phyloP scores from a whole-genome alignment of 352 stramenopile species.

The Elongisporangium undulatum region DNA sequence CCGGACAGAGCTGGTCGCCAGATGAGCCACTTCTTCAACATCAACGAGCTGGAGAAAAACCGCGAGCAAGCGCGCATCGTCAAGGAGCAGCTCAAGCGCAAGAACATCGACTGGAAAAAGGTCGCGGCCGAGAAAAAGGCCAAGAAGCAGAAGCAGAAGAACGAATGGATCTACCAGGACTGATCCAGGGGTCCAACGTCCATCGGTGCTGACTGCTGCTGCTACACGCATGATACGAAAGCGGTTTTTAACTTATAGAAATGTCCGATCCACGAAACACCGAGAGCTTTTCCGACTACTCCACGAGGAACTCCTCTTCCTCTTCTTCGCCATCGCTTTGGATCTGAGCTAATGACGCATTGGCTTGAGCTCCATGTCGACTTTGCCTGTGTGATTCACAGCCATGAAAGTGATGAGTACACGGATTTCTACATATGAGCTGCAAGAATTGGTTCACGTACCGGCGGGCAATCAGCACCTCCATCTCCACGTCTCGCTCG shows the following conservation, averaged over 20 bases:
- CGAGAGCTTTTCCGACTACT: background rate
- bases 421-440: background rate
- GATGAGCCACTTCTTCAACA: conserved; percentile 88
- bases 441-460: conserved; percentile 10
- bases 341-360: background rate
- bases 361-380: background rate
- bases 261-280: background rate
- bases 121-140: conserved; percentile 81
- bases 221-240: background rate
- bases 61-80: conserved; percentile 67
- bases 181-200: conserved; percentile 9
- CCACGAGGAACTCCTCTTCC: background rate
- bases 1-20: conserved; percentile 69
- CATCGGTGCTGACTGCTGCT: background rate
- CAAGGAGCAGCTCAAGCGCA: conserved; percentile 81
- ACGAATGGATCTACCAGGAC: conserved; percentile 84
- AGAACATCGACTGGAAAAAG: conserved; percentile 88
- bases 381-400: background rate
- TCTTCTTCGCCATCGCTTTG: background rate
- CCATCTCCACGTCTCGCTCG: conserved; percentile 86
- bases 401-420: background rate
- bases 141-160: conserved; percentile 81
- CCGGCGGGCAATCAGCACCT: conserved; percentile 68
- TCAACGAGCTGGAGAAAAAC: conserved; percentile 75
- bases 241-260: background rate